phyloP scores from a whole-genome alignment of 2,329 filamentous ascomycete species.

The Trichoderma gracile region DNA sequence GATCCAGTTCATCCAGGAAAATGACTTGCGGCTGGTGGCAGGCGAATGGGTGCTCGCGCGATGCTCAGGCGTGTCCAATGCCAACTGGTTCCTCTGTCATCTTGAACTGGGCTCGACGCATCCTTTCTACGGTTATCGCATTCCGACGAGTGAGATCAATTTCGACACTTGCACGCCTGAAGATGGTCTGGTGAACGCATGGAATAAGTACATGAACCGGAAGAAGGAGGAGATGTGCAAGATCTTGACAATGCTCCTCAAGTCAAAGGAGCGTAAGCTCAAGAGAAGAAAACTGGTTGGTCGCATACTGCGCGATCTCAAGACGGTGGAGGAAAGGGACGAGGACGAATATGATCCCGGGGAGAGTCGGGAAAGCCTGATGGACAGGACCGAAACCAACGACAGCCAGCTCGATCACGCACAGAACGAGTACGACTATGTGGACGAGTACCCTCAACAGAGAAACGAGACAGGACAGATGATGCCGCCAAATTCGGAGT shows the following conservation, averaged over 20 bases:
- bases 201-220: conserved; percentile 26
- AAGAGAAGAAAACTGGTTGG: conserved; percentile 10
- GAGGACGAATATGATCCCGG: background rate
- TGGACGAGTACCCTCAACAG: background rate
- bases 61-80: conserved; percentile 18
- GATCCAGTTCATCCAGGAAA: conserved; percentile 25
- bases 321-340: background rate
- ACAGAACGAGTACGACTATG: background rate
- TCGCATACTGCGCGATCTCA: conserved; percentile 10
- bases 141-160: conserved; percentile 25
- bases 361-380: background rate
- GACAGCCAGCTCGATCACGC: background rate
- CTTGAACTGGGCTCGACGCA: conserved; percentile 25
- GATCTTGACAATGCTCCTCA: conserved; percentile 1
- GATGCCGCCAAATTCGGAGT: background rate
- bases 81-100: conserved; percentile 27
- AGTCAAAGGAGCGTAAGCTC: conserved; percentile 18
- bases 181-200: conserved; percentile 14
- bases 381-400: background rate
- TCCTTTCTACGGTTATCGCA: conserved; percentile 25
- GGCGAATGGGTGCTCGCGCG: conserved; percentile 26
- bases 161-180: conserved; percentile 16
- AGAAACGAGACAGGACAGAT: background rate
- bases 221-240: conserved; percentile 28
- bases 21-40: conserved; percentile 20